Evolutionary conservation across 192 early-diverging fungal species (phyloP), one percentile per base, ranked within the genome.

Genomic region (Coemansia erecta): DNA sequence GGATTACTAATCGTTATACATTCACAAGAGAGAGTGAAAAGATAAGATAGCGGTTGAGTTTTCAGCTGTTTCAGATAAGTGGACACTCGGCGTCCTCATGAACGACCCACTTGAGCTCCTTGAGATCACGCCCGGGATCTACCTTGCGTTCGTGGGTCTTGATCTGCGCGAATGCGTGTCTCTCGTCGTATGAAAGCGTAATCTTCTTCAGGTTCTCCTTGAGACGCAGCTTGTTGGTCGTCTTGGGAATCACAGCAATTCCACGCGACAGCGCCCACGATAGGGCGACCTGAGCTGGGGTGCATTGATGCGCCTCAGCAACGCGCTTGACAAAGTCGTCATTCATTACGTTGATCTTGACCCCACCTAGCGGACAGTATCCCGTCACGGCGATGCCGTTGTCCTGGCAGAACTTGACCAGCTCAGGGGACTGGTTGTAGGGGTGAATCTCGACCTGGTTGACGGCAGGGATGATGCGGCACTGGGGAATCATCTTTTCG

Each of bases 371-470:
- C 24, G 94, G 93, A 45, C 86, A 89, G 82, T 94, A 95, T 3
- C 87, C 94, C 14, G 90, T 88, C 18, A 93, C 53, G 12, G 78
- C 80, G 43, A 98, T 93, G 21, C 81, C 81, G 60, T 93, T 80
- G 26, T 73, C 42, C 47, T 81, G 62, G 74, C 87, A 89, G 77
- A 81, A 94, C 22, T 87, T 85, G 21, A 91, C 46, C 5, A 94
- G 77, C 46, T 87, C 85, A 37, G 53, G 65, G 63, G 89, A 56
- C 24, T 73, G 82, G 51, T 76, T 67, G 60, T 80, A 82, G 33
- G 92, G 92, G 64, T 94, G 91, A 26, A 90, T 66, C 69, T 97
- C 94, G 53, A 93, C 76, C 72, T 97, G 93, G 82, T 91, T 90
- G 40, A 86, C 89, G 43, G 86, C 91, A 14, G 95, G 95, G 52